Evolutionary conservation across 805 yeast species (phyloP).

Genomic region (Metschnikowia continentalis): DNA sequence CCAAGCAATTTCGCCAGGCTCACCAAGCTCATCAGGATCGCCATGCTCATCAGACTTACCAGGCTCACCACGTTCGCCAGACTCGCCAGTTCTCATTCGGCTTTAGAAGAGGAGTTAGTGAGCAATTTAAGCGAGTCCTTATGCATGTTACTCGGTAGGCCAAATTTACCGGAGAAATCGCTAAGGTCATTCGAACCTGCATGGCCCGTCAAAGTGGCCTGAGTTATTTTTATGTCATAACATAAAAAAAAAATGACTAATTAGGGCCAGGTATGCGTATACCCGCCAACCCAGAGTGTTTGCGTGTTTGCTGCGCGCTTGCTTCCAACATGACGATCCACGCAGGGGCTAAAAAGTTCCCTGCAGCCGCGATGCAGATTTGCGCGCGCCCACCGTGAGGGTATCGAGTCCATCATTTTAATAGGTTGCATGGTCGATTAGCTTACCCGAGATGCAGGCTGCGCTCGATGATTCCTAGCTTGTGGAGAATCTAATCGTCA

Average conservation of each 20-base stretch:
- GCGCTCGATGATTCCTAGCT: conserved; percentile 1
- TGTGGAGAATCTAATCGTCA: not conserved
- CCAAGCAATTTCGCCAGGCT: too few species aligned
- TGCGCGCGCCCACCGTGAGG: not conserved
- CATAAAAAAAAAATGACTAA: not conserved
- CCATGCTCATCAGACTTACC: not conserved
- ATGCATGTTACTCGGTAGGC: not conserved
- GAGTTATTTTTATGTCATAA: not conserved
- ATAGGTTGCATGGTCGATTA: conserved; percentile 5
- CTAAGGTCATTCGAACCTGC: not conserved
- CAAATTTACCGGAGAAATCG: not conserved
- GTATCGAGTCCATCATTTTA: not conserved
- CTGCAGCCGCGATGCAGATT: conserved; percentile 4
- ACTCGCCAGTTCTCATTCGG: not conserved
- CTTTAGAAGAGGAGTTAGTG: not conserved
- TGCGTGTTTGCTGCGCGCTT: not conserved
- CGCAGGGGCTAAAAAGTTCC: conserved; percentile 2
- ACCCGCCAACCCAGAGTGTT: not conserved
- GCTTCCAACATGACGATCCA: conserved; percentile 1
- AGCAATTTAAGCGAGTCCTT: not conserved
- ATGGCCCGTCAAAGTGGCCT: not conserved
- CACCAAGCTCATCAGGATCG: not conserved
- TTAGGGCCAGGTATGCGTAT: not conserved
- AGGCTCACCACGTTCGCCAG: not conserved
- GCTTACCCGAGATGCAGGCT: not conserved